Percentiles rank a stretch among this genome's conserved stretches.
Evolutionary conservation across 768 basidiomycete species (phyloP).

Genomic region (Coprinopsis cinerea): DNA sequence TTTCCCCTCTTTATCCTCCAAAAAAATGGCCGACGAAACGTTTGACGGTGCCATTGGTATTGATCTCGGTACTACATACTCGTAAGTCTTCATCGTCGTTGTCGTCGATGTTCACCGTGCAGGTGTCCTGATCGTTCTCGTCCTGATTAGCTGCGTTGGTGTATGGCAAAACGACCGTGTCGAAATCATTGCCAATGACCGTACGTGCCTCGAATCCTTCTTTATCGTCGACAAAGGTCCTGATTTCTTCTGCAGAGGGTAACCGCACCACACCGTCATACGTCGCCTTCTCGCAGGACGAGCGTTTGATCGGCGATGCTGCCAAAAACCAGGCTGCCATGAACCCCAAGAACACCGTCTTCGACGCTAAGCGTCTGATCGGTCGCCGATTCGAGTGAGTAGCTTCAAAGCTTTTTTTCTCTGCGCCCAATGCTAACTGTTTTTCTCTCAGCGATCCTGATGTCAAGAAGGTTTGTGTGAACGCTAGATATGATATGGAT

Average conservation of each 20-base stretch:
- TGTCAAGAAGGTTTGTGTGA: slow-evolving; percentile 69
- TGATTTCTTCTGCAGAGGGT: slow-evolving; percentile 57
- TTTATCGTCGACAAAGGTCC: neutral
- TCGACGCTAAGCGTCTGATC: slow-evolving; percentile 98
- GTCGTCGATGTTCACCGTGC: no score
- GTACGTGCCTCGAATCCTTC: slow-evolving; percentile 39
- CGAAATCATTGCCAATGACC: slow-evolving; percentile 98
- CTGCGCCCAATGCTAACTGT: slow-evolving; percentile 4
- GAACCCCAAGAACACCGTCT: slow-evolving; percentile 99
- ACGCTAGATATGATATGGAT: slow-evolving; percentile 11
- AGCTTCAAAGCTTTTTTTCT: neutral
- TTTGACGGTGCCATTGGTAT: slow-evolving; percentile 98
- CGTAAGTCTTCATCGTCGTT: slow-evolving; percentile 47
- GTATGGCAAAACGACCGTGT: slow-evolving; percentile 99
- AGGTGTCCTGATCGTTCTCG: slow-evolving; percentile 13
- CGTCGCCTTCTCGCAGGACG: slow-evolving; percentile 94
- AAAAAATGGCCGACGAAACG: slow-evolving; percentile 75
- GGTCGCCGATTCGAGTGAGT: slow-evolving; percentile 92
- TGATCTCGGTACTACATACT: slow-evolving; percentile 97
- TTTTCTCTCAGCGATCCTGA: slow-evolving; percentile 66
- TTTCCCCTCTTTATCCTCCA: slow-evolving; percentile 27
- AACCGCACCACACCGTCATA: slow-evolving; percentile 99
- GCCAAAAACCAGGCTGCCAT: slow-evolving; percentile 99
- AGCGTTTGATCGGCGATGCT: slow-evolving; percentile 98
- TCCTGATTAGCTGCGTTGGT: slow-evolving; percentile 77